Evolutionary conservation across 768 basidiomycete species (phyloP).

Genomic region (Leccinum incarnatum): DNA sequence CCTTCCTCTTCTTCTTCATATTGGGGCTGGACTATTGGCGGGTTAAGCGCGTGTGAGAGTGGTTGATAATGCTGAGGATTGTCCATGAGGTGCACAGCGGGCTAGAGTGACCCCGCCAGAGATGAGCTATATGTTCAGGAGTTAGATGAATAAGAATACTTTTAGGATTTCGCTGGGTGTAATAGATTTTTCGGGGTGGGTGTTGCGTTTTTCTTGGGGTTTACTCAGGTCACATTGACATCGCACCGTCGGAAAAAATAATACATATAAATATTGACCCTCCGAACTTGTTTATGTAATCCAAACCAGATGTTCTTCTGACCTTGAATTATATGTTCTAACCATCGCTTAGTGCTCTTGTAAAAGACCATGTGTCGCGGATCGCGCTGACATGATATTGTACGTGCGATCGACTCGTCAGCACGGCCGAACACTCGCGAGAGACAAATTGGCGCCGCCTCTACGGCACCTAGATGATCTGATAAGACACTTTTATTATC

Average conservation of each 20-base stretch:
- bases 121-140: conserved; percentile 26
- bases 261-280: conserved; percentile 23
- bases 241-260: conserved; percentile 23
- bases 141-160: conserved; percentile 17
- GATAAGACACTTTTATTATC: conserved; percentile 64
- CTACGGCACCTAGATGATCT: conserved; percentile 49
- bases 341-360: no score
- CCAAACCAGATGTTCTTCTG: background rate
- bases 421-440: no score
- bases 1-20: conserved; percentile 62
- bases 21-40: conserved; percentile 39
- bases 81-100: conserved; percentile 38
- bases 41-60: conserved; percentile 73
- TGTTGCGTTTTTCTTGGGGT: conserved; percentile 29
- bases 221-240: conserved; percentile 24
- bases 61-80: conserved; percentile 81
- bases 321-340: no score
- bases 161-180: conserved; percentile 31
- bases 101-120: conserved; percentile 1
- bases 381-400: no score
- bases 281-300: conserved; percentile 23
- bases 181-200: conserved; percentile 30
- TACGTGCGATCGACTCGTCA: no score
- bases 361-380: no score
- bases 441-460: conserved; percentile 41